Percentiles rank a stretch among this genome's conserved stretches.
Conservation (phyloP, 1,139 yeast species). For the Taphrina wiesneri region DNA sequence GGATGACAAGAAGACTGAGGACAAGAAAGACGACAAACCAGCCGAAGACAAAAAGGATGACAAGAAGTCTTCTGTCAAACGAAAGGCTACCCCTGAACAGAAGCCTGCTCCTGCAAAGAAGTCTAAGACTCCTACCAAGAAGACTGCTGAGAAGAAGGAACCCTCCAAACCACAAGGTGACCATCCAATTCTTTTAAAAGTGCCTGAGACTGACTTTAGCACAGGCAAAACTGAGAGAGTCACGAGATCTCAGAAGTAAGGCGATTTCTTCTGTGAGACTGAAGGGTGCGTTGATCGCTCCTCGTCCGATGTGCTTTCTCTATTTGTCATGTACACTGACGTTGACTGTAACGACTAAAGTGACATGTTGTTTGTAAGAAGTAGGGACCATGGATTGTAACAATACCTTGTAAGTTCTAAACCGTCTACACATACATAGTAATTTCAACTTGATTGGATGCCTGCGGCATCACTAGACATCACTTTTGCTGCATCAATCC, state of each 20-base stretch:
- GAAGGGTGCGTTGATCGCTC: not conserved
- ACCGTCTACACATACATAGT: not conserved
- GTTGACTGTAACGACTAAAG: not conserved
- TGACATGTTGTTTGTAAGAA: not conserved
- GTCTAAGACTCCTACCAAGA: slow-evolving; percentile 20
- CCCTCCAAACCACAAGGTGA: slow-evolving; percentile 14
- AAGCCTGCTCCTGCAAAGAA: slow-evolving; percentile 15
- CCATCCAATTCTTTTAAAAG: not conserved
- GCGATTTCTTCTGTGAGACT: not conserved
- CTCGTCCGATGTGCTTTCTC: not conserved
- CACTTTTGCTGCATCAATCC: no score
- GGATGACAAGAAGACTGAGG: not conserved
- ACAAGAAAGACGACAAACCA: slow-evolving; percentile 3
- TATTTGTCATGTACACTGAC: not conserved
- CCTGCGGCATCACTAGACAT: no score
- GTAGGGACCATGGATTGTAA: slow-evolving; percentile 1
- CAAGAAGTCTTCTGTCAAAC: slow-evolving; percentile 16
- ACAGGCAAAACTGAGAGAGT: slow-evolving; percentile 28
- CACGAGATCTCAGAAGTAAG: slow-evolving; percentile 25
- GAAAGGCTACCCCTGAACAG: slow-evolving; percentile 4
- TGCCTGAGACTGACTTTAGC: not conserved
- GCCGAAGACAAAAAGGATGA: slow-evolving; percentile 7
- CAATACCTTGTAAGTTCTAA: not conserved
- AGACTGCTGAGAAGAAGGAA: slow-evolving; percentile 16
- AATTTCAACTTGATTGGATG: not conserved